phyloP scores from a whole-genome alignment of 2,329 filamentous ascomycete genomes.

The Apiospora aurea region DNA sequence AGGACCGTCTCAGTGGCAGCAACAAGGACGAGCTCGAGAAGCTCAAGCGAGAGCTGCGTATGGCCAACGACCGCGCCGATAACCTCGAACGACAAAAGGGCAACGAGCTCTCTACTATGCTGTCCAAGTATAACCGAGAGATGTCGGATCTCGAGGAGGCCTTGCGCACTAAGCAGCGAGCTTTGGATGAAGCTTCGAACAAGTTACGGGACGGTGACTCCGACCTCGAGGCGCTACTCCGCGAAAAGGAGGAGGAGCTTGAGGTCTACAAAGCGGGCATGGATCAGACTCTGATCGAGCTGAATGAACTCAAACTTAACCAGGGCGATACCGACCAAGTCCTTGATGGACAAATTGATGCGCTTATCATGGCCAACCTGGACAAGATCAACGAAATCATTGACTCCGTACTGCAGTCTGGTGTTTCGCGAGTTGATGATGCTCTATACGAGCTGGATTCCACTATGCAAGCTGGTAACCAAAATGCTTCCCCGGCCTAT shows the following conservation, averaged over 20 bases:
- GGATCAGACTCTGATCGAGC: conserved; percentile 92
- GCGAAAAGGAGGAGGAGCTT: conserved; percentile 96
- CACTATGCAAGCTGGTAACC: conserved; percentile 97
- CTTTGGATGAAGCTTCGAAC: conserved; percentile 82
- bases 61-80: conserved; percentile 90
- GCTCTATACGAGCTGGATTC: conserved; percentile 97
- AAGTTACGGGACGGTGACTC: conserved; percentile 81
- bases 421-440: conserved; percentile 93
- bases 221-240: conserved; percentile 84
- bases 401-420: conserved; percentile 92
- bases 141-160: conserved; percentile 97
- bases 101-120: conserved; percentile 91
- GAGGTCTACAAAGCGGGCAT: conserved; percentile 98
- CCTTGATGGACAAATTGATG: conserved; percentile 90
- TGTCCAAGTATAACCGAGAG: conserved; percentile 95
- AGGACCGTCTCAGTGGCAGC: conserved; percentile 83
- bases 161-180: conserved; percentile 83
- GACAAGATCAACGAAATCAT: conserved; percentile 97
- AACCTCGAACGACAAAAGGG: conserved; percentile 93
- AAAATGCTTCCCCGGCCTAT: conserved; percentile 93
- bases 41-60: conserved; percentile 88
- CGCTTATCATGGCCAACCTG: conserved; percentile 83
- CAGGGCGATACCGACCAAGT: conserved; percentile 79
- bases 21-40: conserved; percentile 96
- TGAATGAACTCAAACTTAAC: conserved; percentile 84